phyloP scores from a whole-genome alignment of 1,139 yeast species.

The Lizanozyma gosingica region DNA sequence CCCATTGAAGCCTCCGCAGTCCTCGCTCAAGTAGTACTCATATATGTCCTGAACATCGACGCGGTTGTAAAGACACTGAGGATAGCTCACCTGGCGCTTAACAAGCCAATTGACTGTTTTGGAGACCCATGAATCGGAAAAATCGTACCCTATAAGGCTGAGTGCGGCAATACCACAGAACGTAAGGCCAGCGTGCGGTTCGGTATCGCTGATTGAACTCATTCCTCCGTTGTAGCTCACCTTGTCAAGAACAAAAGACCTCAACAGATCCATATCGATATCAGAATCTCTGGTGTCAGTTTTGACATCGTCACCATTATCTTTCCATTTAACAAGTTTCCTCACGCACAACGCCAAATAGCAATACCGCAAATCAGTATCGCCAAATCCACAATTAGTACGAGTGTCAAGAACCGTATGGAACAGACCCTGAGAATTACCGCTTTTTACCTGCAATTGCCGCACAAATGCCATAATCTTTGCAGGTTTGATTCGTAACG shows the following conservation, averaged over 20 bases:
- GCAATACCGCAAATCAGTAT: constrained; percentile 63
- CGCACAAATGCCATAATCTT: constrained; percentile 42
- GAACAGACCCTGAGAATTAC: constrained; percentile 48
- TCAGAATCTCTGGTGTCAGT: no score
- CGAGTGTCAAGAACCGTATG: constrained; percentile 20
- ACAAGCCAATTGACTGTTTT: constrained; percentile 48
- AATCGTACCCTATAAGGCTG: constrained; percentile 27
- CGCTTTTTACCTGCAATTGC: constrained; percentile 47
- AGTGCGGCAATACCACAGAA: constrained; percentile 76
- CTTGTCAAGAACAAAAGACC: constrained; percentile 32
- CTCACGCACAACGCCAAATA: constrained; percentile 67
- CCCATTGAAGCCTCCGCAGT: constrained; percentile 81
- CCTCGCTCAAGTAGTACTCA: constrained; percentile 33
- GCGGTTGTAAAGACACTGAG: constrained; percentile 14
- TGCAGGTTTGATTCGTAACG: constrained; percentile 28
- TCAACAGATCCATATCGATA: constrained; percentile 33
- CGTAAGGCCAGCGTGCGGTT: constrained; percentile 83
- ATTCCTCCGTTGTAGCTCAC: constrained; percentile 62
- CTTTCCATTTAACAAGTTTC: constrained; percentile 38
- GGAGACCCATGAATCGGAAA: constrained; percentile 19
- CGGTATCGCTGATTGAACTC: constrained; percentile 42
- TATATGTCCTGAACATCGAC: constrained; percentile 14
- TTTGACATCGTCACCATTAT: constrained; percentile 13
- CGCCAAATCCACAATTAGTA: constrained; percentile 39
- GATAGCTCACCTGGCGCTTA: constrained; percentile 50